Evolutionary conservation across 2,329 filamentous ascomycete species (phyloP).

Genomic region (Trichoderma semiorbis): DNA sequence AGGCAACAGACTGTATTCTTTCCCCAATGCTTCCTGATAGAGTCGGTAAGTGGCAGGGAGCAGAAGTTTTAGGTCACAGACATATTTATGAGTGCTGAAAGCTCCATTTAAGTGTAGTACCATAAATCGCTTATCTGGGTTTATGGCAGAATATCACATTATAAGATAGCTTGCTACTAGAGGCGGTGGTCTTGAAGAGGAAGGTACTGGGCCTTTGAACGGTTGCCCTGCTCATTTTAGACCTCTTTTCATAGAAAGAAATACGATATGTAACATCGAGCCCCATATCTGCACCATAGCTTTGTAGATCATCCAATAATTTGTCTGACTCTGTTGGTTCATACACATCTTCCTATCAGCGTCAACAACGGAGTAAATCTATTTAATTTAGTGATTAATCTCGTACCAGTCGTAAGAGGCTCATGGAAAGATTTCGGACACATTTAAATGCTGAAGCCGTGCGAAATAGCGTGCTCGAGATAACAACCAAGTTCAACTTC

Average conservation of each 20-base stretch:
- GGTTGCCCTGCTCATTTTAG: not conserved
- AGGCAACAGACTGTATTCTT: no score
- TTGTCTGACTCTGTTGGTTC: not conserved
- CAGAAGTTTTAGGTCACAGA: no score
- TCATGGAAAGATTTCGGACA: accelerated
- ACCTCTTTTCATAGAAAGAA: not conserved
- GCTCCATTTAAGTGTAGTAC: no score
- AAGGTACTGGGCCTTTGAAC: not conserved
- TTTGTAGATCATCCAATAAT: not conserved
- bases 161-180: no score
- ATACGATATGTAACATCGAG: not conserved
- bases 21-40: no score
- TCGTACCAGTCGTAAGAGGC: not conserved
- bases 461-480: not conserved
- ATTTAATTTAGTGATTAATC: no score
- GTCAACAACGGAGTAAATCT: not conserved
- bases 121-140: no score
- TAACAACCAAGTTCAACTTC: not conserved
- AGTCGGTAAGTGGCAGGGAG: no score
- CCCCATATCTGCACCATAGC: not conserved
- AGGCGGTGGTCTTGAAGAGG: not conserved
- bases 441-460: not conserved
- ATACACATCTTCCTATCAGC: not conserved
- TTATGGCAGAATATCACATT: no score
- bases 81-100: no score